Conservation (phyloP, 495 filamentous ascomycete species). For the Corynascus novoguineensis region DNA sequence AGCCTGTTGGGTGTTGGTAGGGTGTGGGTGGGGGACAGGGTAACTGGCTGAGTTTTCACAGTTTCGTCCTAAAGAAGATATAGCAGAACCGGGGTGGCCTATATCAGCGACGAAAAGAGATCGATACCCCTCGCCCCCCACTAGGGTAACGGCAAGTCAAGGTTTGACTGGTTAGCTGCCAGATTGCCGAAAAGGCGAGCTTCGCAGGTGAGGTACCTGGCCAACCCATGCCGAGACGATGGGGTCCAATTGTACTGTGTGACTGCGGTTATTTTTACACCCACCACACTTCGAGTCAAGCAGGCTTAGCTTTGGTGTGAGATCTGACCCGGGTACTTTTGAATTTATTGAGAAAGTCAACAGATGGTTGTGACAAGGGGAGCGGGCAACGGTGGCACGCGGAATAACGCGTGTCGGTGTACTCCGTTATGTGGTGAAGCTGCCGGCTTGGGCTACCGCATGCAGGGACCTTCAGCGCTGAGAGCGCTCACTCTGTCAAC, state of each 20-base stretch:
- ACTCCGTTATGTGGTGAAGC: no score
- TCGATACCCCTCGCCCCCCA: conserved; percentile 38
- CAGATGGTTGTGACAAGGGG: neutral
- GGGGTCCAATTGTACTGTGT: neutral
- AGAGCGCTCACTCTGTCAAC: no score
- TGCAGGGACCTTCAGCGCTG: no score
- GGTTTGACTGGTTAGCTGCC: conserved; percentile 23
- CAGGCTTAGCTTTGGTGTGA: neutral
- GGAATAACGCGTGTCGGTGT: no score
- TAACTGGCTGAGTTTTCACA: conserved; percentile 21
- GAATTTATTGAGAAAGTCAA: no score
- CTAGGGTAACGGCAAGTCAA: conserved; percentile 35
- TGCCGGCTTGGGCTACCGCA: no score
- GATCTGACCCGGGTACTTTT: no score
- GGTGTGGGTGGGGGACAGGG: conserved; percentile 26
- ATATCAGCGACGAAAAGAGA: conserved; percentile 41
- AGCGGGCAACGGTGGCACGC: no score
- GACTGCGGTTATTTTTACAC: conserved; percentile 1
- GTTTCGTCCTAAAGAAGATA: conserved; percentile 33
- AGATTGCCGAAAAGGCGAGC: conserved; percentile 29
- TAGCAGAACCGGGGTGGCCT: conserved; percentile 38
- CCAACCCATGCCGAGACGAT: conserved; percentile 1
- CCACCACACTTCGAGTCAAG: conserved; percentile 1
- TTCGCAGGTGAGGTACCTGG: conserved; percentile 5
- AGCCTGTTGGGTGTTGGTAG: conserved; percentile 20